These are phyloP conservation scores for Arthrinium phaeospermum DNA, from an alignment of 2,329 filamentous ascomycete species.

Conservation along the genomic window DNA sequence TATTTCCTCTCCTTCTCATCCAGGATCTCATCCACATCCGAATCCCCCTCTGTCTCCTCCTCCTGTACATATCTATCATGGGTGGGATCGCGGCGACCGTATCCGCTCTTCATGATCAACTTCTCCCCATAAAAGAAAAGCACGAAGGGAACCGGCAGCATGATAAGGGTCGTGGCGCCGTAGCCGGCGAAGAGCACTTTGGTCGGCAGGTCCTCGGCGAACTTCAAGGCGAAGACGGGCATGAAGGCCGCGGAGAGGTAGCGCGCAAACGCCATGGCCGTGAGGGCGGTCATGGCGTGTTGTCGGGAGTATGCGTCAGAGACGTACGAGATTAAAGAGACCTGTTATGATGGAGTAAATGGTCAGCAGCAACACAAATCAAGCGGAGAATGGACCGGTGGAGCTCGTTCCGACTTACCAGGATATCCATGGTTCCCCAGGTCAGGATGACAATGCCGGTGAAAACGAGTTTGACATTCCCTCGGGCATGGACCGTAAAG, in stretches of 20 bases:
- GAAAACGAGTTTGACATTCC: not conserved
- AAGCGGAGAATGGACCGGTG: conserved; percentile 26
- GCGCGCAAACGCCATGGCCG: conserved; percentile 37
- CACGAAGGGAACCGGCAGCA: not conserved
- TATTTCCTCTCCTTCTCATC: not conserved
- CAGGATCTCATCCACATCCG: not conserved
- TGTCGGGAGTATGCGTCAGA: conserved; percentile 44
- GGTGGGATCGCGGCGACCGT: not conserved
- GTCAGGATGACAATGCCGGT: not conserved
- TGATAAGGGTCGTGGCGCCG: not conserved
- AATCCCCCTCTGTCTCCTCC: not conserved
- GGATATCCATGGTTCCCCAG: conserved; percentile 1
- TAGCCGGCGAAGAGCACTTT: not conserved
- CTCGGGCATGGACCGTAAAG: conserved; percentile 20
- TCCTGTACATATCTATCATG: not conserved
- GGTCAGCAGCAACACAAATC: not conserved
- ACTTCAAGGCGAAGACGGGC: conserved; percentile 10
- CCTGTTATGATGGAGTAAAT: conserved; percentile 34
- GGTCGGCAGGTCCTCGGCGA: not conserved
- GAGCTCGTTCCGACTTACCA: not conserved
- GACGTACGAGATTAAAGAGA: conserved; percentile 41
- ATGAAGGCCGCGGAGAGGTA: conserved; percentile 33
- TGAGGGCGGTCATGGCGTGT: conserved; percentile 42
- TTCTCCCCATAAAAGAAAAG: not conserved
- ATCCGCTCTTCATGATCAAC: not conserved